phyloP scores from a whole-genome alignment of 1,139 yeast genomes.

The Williopsis jadinii region DNA sequence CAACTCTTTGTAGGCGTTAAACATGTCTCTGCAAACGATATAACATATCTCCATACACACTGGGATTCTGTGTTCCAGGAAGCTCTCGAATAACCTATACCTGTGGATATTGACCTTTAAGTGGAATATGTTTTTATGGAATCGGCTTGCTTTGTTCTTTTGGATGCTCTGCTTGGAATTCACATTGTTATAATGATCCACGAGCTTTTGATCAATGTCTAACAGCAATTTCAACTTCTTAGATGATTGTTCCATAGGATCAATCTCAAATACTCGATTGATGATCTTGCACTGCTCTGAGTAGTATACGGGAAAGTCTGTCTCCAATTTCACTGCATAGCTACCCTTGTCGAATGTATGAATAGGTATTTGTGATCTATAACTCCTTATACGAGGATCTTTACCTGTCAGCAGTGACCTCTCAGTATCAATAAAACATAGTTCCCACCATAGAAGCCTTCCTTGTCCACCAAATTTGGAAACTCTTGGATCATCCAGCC shows the following conservation, averaged over 20 bases:
- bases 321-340: background rate
- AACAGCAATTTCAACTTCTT: slow-evolving; percentile 3
- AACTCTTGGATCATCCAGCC: slow-evolving; percentile 4
- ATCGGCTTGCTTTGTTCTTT: slow-evolving; percentile 3
- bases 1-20: slow-evolving; percentile 5
- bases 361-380: slow-evolving; percentile 5
- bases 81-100: slow-evolving; percentile 8
- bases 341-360: no score
- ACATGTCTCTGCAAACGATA: background rate
- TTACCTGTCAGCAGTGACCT: slow-evolving; percentile 7
- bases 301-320: slow-evolving; percentile 1
- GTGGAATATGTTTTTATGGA: slow-evolving; percentile 4
- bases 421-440: slow-evolving; percentile 8
- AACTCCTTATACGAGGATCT: slow-evolving; percentile 5
- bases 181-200: background rate
- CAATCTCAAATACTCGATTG: slow-evolving; percentile 2
- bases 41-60: slow-evolving; percentile 5
- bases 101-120: slow-evolving; percentile 6
- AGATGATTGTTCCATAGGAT: background rate
- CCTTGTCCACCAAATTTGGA: slow-evolving; percentile 1
- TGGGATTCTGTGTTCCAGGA: slow-evolving; percentile 4
- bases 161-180: background rate
- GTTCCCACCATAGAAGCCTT: slow-evolving; percentile 8
- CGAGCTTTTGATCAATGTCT: slow-evolving; percentile 2
- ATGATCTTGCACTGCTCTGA: slow-evolving; percentile 5